Base-by-base conservation (phyloP, 805 yeast species). In the Hermanozyma aechmeae region DNA sequence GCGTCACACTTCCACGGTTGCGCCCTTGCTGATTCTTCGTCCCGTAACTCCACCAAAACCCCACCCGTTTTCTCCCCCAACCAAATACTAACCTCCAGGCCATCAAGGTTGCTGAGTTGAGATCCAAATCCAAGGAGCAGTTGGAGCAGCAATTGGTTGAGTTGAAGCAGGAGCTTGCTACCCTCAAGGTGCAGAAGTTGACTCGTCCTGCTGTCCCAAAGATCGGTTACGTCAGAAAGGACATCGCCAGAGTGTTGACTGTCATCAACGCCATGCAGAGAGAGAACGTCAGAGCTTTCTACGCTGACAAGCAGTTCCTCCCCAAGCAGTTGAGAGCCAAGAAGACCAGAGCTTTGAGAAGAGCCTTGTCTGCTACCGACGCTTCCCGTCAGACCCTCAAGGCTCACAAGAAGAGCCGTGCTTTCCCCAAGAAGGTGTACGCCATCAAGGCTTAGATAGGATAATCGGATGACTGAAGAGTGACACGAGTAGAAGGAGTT, bases 321-420 rank as follows among this genome's bases (percentile, higher is more conserved):
- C 97, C 98, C 76, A 87, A 89, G 76, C 96, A 87, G 67, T 78
- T 92, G 73, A 89, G 97, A 76, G 95, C 86, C 56, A 92, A 92
- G 89, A 84, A 92, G 82, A 92, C 99, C 71, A 89, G 97, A 80
- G 97, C 98, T 68, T 71, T 89, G 71, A 89, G 98, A 83, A 83
- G 97, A 78, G 76, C 79, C 62, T 76, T 92, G 62, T 77, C 96
- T 67, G 73, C 80, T 61, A 66, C 68, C 68, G 96, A 92, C 74
- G 79, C 83, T 63, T 58, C 74, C 54, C 70, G 71, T 64, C 67
- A 70, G 64, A 89, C 97, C 58, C 80, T 69, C 53, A 86, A 82
- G 76, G 85, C 87, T 63, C 76, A 74, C 70, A 92, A 92, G 87
- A 79, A 74, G 71, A 76, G 76, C 59, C 74, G 76, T 58, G 95